Evolutionary conservation across 768 basidiomycete genomes (phyloP).

Genomic region (Xerocomellus intermedius): DNA sequence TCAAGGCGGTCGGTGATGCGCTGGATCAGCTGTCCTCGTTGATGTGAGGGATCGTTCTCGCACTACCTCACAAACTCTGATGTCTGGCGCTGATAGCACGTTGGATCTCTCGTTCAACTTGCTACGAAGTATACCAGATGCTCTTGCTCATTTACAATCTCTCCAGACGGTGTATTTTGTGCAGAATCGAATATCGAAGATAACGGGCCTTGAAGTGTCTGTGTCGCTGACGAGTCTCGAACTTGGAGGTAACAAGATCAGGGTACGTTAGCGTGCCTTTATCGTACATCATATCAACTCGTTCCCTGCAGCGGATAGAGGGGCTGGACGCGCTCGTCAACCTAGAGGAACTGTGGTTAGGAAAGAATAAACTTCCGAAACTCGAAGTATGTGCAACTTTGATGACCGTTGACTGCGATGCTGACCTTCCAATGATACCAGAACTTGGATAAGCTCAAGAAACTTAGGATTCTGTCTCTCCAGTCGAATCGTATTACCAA

Average conservation of each 20-base stretch:
- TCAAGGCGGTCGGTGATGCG: conserved; percentile 71
- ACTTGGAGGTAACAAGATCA: conserved; percentile 88
- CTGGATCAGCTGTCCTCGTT: conserved; percentile 56
- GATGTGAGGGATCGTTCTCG: conserved; percentile 40
- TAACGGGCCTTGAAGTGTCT: conserved; percentile 59
- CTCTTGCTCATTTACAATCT: conserved; percentile 53
- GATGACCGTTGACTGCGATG: not conserved
- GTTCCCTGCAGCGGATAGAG: conserved; percentile 72
- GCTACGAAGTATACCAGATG: conserved; percentile 65
- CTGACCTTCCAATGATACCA: conserved; percentile 28
- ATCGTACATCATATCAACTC: not conserved
- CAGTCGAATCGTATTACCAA: conserved; percentile 93
- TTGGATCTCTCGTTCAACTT: conserved; percentile 97
- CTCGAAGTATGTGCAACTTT: conserved; percentile 57
- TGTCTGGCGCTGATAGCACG: conserved; percentile 42
- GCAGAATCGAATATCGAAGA: conserved; percentile 89
- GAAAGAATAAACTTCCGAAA: conserved; percentile 94
- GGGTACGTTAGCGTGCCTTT: conserved; percentile 48
- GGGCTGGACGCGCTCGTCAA: conserved; percentile 76
- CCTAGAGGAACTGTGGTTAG: conserved; percentile 92
- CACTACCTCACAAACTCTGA: not conserved
- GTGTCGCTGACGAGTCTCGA: conserved; percentile 78
- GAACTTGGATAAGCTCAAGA: conserved; percentile 69
- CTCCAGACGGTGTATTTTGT: conserved; percentile 88
- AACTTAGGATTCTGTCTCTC: conserved; percentile 81